These are phyloP conservation scores for Kodamaea laetipori DNA, from an alignment of 805 yeast genomes.

Conservation along the genomic window DNA sequence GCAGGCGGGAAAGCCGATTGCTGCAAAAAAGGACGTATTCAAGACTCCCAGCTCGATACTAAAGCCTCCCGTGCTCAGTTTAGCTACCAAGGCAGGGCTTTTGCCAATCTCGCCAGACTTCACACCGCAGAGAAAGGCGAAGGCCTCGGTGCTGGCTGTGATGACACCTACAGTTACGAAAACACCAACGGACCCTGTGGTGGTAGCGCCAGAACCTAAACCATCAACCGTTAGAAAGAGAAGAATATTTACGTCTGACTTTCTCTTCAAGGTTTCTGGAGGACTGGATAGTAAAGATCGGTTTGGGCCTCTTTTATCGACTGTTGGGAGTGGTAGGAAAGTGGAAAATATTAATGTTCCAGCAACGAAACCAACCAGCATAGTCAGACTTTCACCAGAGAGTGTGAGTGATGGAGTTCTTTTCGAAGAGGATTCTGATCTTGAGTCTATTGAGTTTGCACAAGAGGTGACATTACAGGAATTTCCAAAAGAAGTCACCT, in stretches of 20 bases:
- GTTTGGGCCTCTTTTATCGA: no score
- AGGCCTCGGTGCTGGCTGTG: not conserved
- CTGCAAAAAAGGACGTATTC: constrained; percentile 2
- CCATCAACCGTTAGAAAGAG: constrained; percentile 17
- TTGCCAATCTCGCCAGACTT: constrained; percentile 33
- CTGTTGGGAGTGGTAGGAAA: no score
- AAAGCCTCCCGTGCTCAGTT: constrained; percentile 9
- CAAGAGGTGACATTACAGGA: constrained; percentile 3
- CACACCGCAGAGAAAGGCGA: constrained; percentile 29
- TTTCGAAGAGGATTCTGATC: not conserved
- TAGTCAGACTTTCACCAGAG: not conserved
- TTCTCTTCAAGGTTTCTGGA: constrained; percentile 18
- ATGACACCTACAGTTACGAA: constrained; percentile 7
- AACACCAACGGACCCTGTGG: constrained; percentile 8
- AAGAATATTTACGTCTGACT: constrained; percentile 17
- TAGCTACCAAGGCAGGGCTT: constrained; percentile 7
- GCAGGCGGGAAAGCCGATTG: not conserved
- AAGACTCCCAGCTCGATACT: constrained; percentile 13
- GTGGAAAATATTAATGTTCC: not conserved
- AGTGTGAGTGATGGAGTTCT: not conserved
- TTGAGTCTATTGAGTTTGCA: not conserved
- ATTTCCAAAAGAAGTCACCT: no score
- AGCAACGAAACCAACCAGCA: not conserved
- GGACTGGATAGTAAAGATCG: constrained; percentile 5
- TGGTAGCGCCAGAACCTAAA: not conserved